Conservation (phyloP, 2,329 filamentous ascomycete genomes). For the Aspergillus caelatus region DNA sequence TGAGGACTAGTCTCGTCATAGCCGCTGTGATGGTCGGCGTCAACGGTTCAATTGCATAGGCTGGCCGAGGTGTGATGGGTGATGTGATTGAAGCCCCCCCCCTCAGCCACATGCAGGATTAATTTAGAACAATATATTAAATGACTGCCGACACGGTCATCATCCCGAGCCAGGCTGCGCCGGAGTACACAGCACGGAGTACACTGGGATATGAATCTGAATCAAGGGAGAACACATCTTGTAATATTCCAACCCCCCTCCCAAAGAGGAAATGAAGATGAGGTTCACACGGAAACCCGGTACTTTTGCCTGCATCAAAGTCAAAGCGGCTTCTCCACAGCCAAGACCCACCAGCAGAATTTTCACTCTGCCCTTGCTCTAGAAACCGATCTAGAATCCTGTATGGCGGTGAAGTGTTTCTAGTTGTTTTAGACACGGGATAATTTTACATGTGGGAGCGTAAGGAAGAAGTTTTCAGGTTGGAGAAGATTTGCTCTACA, state of each 20-base stretch:
- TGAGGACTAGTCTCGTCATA: not conserved
- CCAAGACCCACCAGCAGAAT: conserved; percentile 23
- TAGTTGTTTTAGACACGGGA: not conserved
- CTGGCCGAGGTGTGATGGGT: conserved; percentile 4
- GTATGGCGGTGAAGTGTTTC: not conserved
- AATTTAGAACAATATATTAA: conserved; percentile 1
- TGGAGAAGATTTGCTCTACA: not conserved
- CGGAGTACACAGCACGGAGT: not conserved
- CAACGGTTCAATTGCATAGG: conserved; percentile 17
- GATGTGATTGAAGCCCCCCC: not conserved
- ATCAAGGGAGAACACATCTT: not conserved
- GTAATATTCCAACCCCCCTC: not conserved
- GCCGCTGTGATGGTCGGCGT: conserved; percentile 7
- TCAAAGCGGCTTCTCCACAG: conserved; percentile 12
- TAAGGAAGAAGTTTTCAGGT: not conserved
- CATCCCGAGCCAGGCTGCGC: not conserved
- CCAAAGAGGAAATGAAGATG: not conserved
- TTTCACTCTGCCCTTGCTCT: conserved; percentile 24
- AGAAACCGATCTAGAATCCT: conserved; percentile 16
- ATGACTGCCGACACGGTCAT: not conserved
- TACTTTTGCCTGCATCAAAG: conserved; percentile 11
- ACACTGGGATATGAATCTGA: not conserved
- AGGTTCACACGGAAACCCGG: conserved; percentile 4
- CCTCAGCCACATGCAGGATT: conserved; percentile 5
- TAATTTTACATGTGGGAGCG: not conserved